phyloP scores from a whole-genome alignment of 176 grass and related monocot species.

The Juncus inflexus region DNA sequence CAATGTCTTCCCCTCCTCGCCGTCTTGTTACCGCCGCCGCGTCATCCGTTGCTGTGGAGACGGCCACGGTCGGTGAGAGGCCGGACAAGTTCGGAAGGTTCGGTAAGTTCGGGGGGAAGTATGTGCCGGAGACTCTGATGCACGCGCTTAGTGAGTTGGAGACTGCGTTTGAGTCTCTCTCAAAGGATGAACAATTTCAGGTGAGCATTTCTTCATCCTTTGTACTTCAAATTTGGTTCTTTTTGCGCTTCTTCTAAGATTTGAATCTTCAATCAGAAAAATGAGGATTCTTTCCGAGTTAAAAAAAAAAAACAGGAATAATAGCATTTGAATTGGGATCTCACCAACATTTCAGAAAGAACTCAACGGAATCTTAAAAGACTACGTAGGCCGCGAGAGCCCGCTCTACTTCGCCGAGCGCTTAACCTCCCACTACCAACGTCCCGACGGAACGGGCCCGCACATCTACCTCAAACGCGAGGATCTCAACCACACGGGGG shows the following conservation, averaged over 20 bases:
- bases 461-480: conserved; percentile 89
- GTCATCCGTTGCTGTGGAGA: conserved; percentile 2
- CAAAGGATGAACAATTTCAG: conserved; percentile 69
- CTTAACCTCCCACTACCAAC: conserved; percentile 69
- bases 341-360: conserved; percentile 43
- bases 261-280: too few species aligned
- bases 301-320: too few species aligned
- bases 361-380: conserved; percentile 72
- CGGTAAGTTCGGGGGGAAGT: conserved; percentile 90
- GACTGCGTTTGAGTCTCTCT: conserved; percentile 61
- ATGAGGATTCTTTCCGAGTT: too few species aligned
- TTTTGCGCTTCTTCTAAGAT: not conserved
- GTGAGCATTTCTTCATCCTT: conserved; percentile 26
- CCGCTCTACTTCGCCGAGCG: conserved; percentile 96
- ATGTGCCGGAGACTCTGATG: conserved; percentile 95
- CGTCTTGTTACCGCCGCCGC: conserved; percentile 38
- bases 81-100: conserved; percentile 73
- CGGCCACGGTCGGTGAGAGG: conserved; percentile 11
- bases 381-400: conserved; percentile 88
- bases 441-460: conserved; percentile 49
- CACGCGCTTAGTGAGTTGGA: conserved; percentile 79
- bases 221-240: not conserved
- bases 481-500: conserved; percentile 96
- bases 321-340: too few species aligned
- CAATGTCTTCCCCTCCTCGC: conserved; percentile 28